Conservation (phyloP, 2,329 filamentous ascomycete species). For the Xylaria polymorpha region DNA sequence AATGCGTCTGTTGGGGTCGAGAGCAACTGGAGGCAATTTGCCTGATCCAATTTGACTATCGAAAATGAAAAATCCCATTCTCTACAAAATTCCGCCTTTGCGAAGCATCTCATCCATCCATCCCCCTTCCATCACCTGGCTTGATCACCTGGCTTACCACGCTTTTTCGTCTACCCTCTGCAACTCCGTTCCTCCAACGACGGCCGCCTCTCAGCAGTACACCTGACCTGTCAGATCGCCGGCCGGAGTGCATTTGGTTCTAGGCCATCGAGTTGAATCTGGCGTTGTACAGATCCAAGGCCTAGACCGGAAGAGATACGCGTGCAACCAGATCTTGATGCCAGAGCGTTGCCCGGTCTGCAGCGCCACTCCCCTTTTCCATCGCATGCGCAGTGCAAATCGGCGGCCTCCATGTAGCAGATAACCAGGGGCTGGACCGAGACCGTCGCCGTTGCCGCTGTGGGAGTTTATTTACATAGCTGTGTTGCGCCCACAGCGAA, state of each 20-base stretch:
- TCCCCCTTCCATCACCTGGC: constrained; percentile 12
- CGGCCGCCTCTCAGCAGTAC: not conserved
- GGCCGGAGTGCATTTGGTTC: constrained; percentile 4
- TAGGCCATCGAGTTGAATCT: constrained; percentile 3
- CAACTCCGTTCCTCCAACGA: not conserved
- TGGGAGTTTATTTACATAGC: constrained; percentile 5
- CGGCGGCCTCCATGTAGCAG: constrained; percentile 24
- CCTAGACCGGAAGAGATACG: constrained; percentile 14
- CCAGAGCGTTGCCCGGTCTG: constrained; percentile 25
- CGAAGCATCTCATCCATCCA: constrained; percentile 1
- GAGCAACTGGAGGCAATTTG: constrained; percentile 17
- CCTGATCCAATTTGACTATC: constrained; percentile 37
- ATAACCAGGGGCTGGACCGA: constrained; percentile 12
- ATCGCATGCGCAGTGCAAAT: constrained; percentile 38
- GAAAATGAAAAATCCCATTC: constrained; percentile 43
- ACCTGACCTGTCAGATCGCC: not conserved
- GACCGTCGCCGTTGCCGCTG: constrained; percentile 14
- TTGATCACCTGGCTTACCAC: constrained; percentile 16
- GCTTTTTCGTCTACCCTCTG: constrained; percentile 13
- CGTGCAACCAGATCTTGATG: constrained; percentile 32
- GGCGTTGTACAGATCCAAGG: constrained; percentile 25
- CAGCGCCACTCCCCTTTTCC: constrained; percentile 27
- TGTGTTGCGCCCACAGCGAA: constrained; percentile 15
- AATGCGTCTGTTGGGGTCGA: constrained; percentile 22
- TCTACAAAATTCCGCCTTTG: constrained; percentile 34